Base-by-base conservation (phyloP, 495 filamentous ascomycete species). In the Lasiosphaeria hispida region DNA sequence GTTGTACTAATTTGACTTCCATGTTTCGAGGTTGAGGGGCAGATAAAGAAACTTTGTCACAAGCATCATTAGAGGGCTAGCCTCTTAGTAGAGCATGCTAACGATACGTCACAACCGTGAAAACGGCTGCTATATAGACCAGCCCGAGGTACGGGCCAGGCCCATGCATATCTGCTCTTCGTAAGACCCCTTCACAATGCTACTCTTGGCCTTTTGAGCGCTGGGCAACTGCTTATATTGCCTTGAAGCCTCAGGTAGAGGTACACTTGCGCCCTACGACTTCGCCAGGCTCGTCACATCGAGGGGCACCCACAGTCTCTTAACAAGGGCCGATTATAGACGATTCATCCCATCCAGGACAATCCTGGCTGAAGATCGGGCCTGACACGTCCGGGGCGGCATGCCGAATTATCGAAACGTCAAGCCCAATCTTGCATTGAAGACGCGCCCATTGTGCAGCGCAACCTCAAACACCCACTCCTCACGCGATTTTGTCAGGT, bases 391-490 rank as follows among this genome's bases (percentile, higher is more conserved):
- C 53, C 53, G 30, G 34, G 30, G 41, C 53, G 53, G 34, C 41
- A 45, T 33, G 40, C 41, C 40, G 53, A 38, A 48, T 19, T 19
- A 23, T 55, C 53, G 42, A 55, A 55, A 55, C 53, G 53, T 55
- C 53, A 19, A 37, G 53, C 41, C 53, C 53, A 48, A 55, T 55
- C 37, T 55, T 34, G 53, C 53, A 55, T 55, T 55, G 53, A 55
- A 34, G 43, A 48, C 34, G 42, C 53, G 43, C 53, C 53, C 53
- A 55, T 55, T 55, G 53, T 55, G 53, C 53, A 55, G 53, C 53
- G 53, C 53, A n/a, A 55, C 53, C 43, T 55, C 41, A 55, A 55
- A 55, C 53, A 48, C 7, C 23, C 23, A 30, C 23, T 30, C 23
- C 23, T n/a, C 19, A 38, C 39, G 47, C 47, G 47, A 49, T 19